Percentiles rank a stretch among this genome's conserved stretches.
These are phyloP conservation scores for Umbelopsis sp. DNA, from an alignment of 192 early-diverging fungal genomes.

Conservation along the genomic window DNA sequence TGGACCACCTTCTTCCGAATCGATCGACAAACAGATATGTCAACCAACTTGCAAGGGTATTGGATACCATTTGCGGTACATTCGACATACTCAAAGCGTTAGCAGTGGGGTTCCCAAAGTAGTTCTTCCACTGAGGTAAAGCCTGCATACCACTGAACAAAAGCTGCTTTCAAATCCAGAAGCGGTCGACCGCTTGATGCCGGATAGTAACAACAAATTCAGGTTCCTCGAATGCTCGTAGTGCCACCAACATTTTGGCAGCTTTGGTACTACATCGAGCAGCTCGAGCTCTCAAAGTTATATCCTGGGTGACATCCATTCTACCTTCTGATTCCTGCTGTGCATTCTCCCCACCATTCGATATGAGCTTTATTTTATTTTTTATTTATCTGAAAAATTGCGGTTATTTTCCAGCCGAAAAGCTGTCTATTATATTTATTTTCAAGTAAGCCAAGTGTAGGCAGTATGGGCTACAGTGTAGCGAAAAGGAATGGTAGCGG, in stretches of 20 bases:
- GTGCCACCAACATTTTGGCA: slow-evolving; percentile 1
- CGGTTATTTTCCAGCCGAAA: not conserved
- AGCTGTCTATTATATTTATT: not conserved
- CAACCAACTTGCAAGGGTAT: not conserved
- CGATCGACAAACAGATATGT: slow-evolving; percentile 1
- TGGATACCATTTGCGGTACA: not conserved
- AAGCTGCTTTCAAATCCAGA: slow-evolving; percentile 2
- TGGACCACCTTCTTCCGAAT: slow-evolving; percentile 1
- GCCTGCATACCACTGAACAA: slow-evolving; percentile 15
- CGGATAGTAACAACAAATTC: slow-evolving; percentile 5
- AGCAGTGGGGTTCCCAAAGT: slow-evolving; percentile 5
- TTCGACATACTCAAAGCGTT: not conserved
- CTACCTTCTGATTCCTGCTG: not conserved
- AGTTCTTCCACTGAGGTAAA: too few relatives aligned
- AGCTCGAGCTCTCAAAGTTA: not conserved
- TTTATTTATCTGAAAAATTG: not conserved
- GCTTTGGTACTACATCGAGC: slow-evolving; percentile 4
- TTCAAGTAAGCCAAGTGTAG: not conserved
- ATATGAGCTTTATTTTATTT: not conserved
- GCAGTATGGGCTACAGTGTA: not conserved
- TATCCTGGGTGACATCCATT: slow-evolving; percentile 4
- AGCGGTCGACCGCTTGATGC: slow-evolving; percentile 5
- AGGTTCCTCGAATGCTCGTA: slow-evolving; percentile 8
- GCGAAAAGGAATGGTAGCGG: not conserved
- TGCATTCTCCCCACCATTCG: not conserved